Conservation (phyloP, 352 stramenopile genomes). For the Aphanomyces stellatus region DNA sequence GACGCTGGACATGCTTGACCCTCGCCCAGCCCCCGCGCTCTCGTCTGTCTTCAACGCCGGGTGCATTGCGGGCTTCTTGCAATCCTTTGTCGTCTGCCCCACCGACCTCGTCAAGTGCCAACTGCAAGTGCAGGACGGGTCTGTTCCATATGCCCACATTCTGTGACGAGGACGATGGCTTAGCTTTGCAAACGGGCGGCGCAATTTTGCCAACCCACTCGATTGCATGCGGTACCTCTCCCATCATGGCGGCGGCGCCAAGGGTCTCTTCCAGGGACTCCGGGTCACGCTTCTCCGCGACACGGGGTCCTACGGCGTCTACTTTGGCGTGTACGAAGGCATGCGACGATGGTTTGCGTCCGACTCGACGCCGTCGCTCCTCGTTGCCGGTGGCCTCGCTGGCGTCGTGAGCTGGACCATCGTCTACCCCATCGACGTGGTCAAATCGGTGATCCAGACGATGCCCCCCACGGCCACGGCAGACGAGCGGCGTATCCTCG, state of each 20-base stretch:
- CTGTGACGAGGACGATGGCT: no score
- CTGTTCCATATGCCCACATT: no score
- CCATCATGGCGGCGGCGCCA: conserved; percentile 38
- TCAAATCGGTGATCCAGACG: conserved; percentile 83
- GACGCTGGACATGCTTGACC: conserved; percentile 32
- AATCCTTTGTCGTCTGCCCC: conserved; percentile 61
- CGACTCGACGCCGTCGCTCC: conserved; percentile 60
- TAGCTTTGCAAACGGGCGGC: no score
- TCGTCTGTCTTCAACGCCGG: conserved; percentile 51
- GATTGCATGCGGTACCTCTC: conserved; percentile 75
- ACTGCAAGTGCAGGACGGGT: conserved; percentile 42
- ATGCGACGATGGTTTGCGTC: conserved; percentile 58
- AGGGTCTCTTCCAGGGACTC: conserved; percentile 67
- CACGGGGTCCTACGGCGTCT: conserved; percentile 73
- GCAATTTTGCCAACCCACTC: conserved; percentile 49
- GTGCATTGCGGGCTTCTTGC: conserved; percentile 61
- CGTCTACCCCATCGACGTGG: conserved; percentile 72
- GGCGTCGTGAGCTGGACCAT: conserved; percentile 76
- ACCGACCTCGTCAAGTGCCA: conserved; percentile 80
- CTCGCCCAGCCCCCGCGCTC: conserved; percentile 20
- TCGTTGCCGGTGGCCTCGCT: conserved; percentile 65
- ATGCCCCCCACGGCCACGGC: conserved; percentile 41
- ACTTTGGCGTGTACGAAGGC: conserved; percentile 78
- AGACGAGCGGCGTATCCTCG: conserved; percentile 59
- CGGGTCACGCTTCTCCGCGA: conserved; percentile 65